These are phyloP conservation scores for Persicaria maculosa DNA, from an alignment of 148 eudicot genomes.

Conservation along the genomic window DNA sequence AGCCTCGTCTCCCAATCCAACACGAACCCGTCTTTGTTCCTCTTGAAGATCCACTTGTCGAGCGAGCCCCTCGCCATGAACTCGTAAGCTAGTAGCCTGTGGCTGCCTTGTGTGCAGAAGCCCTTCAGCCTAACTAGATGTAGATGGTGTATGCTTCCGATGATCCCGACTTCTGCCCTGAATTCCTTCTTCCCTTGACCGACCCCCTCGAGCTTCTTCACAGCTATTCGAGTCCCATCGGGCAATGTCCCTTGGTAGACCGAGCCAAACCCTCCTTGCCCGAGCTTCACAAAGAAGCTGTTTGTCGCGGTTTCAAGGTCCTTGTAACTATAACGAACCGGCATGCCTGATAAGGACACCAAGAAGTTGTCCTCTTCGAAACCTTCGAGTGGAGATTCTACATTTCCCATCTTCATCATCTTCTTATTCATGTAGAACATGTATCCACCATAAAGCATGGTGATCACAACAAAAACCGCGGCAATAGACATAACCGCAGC, in stretches of 20 bases:
- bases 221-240: constrained; percentile 70
- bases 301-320: constrained; percentile 65
- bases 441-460: constrained; percentile 39
- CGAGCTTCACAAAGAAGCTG: constrained; percentile 61
- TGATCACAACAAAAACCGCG: constrained; percentile 38
- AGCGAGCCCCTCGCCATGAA: constrained; percentile 78
- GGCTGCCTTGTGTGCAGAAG: constrained; percentile 77
- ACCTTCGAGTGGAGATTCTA: constrained; percentile 27
- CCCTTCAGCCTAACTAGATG: constrained; percentile 84
- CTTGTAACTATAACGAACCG: constrained; percentile 62
- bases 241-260: constrained; percentile 64
- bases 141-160: constrained; percentile 86
- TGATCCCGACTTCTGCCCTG: constrained; percentile 90
- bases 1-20: constrained; percentile 84
- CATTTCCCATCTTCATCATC: constrained; percentile 22
- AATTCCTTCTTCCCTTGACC: constrained; percentile 97
- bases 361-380: constrained; percentile 85
- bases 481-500: constrained; percentile 29
- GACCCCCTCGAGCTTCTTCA: constrained; percentile 79
- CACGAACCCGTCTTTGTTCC: constrained; percentile 29
- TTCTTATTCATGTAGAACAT: constrained; percentile 22
- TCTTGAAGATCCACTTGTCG: constrained; percentile 86
- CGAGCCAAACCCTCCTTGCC: constrained; percentile 96
- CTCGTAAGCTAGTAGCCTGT: constrained; percentile 85
- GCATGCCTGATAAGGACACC: constrained; percentile 77